Evolutionary conservation across 495 filamentous ascomycete genomes (phyloP), one percentile per base, ranked within the genome.

Genomic region (Penicillium angulare): DNA sequence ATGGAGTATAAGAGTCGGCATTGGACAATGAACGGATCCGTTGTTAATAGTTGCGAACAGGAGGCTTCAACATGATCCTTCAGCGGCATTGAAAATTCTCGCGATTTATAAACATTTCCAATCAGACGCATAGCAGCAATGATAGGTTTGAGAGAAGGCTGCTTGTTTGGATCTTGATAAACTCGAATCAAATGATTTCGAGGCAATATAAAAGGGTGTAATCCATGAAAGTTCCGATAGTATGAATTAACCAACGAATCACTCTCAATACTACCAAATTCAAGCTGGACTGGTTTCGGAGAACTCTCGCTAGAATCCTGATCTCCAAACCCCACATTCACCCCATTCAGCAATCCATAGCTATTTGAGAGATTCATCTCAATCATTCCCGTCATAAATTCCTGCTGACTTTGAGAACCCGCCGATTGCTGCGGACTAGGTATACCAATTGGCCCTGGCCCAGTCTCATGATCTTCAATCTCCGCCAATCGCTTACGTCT

Each of bases 31-130:
- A 58, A 41, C 2, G 65, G 59, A 49, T 67, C 78, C 62, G 46
- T 77, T 68, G 52, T 83, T 74, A 33, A 81, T 76, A 24, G 78
- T 79, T 51, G 80, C 76, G 52, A 82, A 69, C 80, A 81, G 78
- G 29, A 62, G 5, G 46, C n/a, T 32, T 66, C 63, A 17, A 46
- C 50, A 20, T 56, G 13, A n/a, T 58, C 50, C 26, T 59, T 46
- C 2, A 64, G 47, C n/a, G 52, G 29, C 10, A 17, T 41, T 13
- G 63, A 57, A 55, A 56, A 66, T 46, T 58, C 46, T 13, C 45
- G 54, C 20, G 53, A 26, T 4, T 43, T 46, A 16, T 56, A 59
- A 27, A 69, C 59, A 55, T 63, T 26, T 39, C 66, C 66, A 16
- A 69, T 32, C 0, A 64, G 48, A 22, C 63, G 59, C 47, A 66